phyloP scores from a whole-genome alignment of 306 rosid genomes.

The Sicyos baderoa region DNA sequence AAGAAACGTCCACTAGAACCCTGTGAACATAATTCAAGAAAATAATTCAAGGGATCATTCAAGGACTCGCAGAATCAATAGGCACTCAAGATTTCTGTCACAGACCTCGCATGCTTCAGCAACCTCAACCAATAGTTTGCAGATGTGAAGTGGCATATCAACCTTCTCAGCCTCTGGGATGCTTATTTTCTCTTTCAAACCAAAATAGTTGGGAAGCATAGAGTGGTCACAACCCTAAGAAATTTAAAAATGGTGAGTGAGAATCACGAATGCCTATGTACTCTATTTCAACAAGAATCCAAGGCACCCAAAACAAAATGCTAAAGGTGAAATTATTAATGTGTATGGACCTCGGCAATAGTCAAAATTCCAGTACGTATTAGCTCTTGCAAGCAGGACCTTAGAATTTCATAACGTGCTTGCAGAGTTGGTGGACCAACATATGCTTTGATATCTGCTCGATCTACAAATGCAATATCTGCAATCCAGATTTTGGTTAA shows the following conservation, averaged over 20 bases:
- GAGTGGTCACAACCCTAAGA: constrained; percentile 43
- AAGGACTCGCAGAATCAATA: constrained; percentile 9
- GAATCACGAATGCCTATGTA: constrained; percentile 21
- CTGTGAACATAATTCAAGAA: constrained; percentile 29
- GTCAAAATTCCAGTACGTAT: constrained; percentile 55
- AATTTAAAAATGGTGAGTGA: constrained; percentile 24
- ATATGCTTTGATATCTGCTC: constrained; percentile 95
- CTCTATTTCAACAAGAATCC: constrained; percentile 15
- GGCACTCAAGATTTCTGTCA: constrained; percentile 10
- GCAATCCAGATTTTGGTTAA: constrained; percentile 30
- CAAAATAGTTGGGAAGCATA: constrained; percentile 48
- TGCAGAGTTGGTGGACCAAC: constrained; percentile 96
- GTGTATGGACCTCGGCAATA: constrained; percentile 43
- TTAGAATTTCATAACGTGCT: constrained; percentile 85
- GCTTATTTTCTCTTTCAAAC: constrained; percentile 50
- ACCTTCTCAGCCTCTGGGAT: constrained; percentile 34
- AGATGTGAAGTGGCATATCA: constrained; percentile 33
- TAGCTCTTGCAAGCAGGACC: constrained; percentile 82
- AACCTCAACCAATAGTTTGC: constrained; percentile 56
- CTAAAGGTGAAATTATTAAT: constrained; percentile 12
- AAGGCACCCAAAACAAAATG: not conserved
- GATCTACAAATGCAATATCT: constrained; percentile 96
- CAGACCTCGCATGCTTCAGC: constrained; percentile 90
- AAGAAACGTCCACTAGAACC: constrained; percentile 87
- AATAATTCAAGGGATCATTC: not conserved